phyloP scores from a whole-genome alignment of 768 basidiomycete genomes.

The Glaciozyma martinii region DNA sequence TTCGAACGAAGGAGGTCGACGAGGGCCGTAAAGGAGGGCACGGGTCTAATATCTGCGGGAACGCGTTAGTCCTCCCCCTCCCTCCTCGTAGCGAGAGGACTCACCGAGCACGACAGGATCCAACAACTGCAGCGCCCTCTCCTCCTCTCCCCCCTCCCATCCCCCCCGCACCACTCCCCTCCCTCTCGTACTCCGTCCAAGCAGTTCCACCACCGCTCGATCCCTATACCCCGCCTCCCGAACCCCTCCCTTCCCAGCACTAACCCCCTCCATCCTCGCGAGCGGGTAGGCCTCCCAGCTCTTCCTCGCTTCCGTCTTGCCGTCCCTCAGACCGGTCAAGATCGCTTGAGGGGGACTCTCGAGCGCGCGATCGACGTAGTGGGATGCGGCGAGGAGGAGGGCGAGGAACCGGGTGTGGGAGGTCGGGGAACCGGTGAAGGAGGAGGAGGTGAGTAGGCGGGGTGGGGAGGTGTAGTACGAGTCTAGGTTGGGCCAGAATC shows the following conservation, averaged over 20 bases:
- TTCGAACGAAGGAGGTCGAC: too few species aligned
- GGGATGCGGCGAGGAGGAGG: neutral
- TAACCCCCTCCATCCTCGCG: neutral
- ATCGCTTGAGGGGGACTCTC: conserved; percentile 5
- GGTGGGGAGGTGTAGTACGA: neutral
- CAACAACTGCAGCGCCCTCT: conserved; percentile 3
- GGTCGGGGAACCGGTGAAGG: neutral
- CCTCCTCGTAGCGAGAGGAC: neutral
- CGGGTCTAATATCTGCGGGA: too few species aligned
- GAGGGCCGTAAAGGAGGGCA: too few species aligned
- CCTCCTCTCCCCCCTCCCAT: neutral
- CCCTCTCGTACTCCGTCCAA: neutral
- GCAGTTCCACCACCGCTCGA: neutral
- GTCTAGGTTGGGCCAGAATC: neutral
- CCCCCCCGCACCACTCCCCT: neutral
- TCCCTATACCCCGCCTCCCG: neutral
- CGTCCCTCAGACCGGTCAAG: conserved; percentile 4
- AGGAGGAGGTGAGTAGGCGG: neutral
- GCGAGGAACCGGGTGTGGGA: neutral
- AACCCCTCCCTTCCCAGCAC: too few species aligned
- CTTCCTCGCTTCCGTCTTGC: neutral
- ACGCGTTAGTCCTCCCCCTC: too few species aligned
- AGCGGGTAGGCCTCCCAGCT: conserved; percentile 18
- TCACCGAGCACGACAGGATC: conserved; percentile 7
- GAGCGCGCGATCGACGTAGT: conserved; percentile 19